These are phyloP conservation scores for Auricularia sp. DNA, from an alignment of 768 basidiomycete genomes.

Conservation along the genomic window DNA sequence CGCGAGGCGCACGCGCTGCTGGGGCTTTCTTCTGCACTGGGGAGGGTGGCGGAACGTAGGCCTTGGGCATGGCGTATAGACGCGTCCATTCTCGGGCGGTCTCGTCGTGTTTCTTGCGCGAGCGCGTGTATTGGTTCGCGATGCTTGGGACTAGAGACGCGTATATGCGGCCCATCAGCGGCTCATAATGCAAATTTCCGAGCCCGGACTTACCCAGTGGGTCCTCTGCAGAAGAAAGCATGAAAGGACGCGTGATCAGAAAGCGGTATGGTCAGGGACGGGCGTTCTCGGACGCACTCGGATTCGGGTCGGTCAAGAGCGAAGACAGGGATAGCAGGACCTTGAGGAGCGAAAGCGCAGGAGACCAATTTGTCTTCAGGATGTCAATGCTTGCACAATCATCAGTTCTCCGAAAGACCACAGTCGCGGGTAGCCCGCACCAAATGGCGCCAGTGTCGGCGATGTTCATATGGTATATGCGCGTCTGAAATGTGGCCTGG, in stretches of 20 bases:
- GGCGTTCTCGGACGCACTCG: conserved; percentile 42
- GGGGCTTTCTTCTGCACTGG: too few relatives aligned
- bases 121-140: conserved; percentile 56
- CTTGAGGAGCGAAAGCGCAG: conserved; percentile 88
- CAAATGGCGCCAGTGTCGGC: conserved; percentile 5
- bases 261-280: background rate
- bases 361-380: conserved; percentile 90
- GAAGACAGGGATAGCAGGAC: conserved; percentile 90
- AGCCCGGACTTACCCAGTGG: conserved; percentile 44
- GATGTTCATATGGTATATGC: conserved; percentile 78
- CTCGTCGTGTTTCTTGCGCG: conserved; percentile 61
- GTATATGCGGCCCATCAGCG: conserved; percentile 1
- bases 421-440: background rate
- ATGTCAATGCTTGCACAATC: conserved; percentile 75
- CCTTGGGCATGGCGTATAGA: conserved; percentile 38
- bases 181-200: background rate
- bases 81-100: conserved; percentile 75
- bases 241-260: background rate
- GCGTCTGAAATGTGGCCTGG: background rate
- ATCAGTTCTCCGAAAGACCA: background rate
- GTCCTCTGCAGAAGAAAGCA: conserved; percentile 38
- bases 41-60: background rate
- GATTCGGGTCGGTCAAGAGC: conserved; percentile 89
- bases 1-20: background rate
- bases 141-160: conserved; percentile 49